These are phyloP conservation scores for Stephanodiscus triporus DNA, from an alignment of 108 stramenopile species.

Conservation along the genomic window DNA sequence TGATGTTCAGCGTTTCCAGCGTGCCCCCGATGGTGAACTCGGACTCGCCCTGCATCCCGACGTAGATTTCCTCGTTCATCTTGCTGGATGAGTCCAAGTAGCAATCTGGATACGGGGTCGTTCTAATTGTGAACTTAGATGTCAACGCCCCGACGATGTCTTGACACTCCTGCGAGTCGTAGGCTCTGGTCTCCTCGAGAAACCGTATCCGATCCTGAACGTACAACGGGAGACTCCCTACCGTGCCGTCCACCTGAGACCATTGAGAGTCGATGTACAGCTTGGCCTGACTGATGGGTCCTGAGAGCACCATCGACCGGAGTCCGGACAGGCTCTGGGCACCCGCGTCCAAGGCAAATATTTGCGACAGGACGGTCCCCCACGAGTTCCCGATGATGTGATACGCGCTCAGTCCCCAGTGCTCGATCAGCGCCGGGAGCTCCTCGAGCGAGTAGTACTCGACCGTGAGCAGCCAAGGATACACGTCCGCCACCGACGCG, in stretches of 20 bases:
- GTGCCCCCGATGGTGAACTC: slow-evolving; percentile 52
- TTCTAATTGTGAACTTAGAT: slow-evolving; percentile 44
- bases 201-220: slow-evolving; percentile 40
- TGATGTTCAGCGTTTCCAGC: slow-evolving; percentile 40
- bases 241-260: slow-evolving; percentile 36
- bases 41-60: slow-evolving; percentile 53
- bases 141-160: slow-evolving; percentile 36
- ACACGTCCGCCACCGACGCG: slow-evolving; percentile 3
- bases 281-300: slow-evolving; percentile 48
- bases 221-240: slow-evolving; percentile 48
- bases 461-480: slow-evolving; percentile 37
- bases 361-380: slow-evolving; percentile 54
- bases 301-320: slow-evolving; percentile 40
- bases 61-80: slow-evolving; percentile 47
- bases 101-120: slow-evolving; percentile 50
- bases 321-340: slow-evolving; percentile 4
- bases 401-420: slow-evolving; percentile 36
- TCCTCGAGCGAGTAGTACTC: slow-evolving; percentile 53
- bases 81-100: not conserved
- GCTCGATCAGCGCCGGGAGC: slow-evolving; percentile 43
- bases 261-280: slow-evolving; percentile 49
- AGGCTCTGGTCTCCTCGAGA: slow-evolving; percentile 36
- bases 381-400: slow-evolving; percentile 44
- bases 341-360: slow-evolving; percentile 29
- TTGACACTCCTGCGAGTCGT: slow-evolving; percentile 44